Evolutionary conservation across 1,284 basidiomycete species (phyloP).

Genomic region (Wolfiporia cocos): DNA sequence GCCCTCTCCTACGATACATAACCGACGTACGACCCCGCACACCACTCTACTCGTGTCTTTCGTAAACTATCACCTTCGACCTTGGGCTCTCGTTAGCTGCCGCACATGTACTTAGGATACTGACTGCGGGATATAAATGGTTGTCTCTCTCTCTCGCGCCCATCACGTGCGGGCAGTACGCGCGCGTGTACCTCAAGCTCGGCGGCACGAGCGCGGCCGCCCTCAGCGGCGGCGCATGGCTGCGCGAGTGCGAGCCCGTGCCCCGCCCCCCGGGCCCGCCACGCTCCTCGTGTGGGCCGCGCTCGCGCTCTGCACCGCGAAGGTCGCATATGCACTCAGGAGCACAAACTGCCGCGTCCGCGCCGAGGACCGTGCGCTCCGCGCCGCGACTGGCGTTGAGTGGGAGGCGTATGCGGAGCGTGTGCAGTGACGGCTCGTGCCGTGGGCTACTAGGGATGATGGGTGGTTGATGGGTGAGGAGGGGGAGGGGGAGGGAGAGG

Average conservation of each 20-base stretch:
- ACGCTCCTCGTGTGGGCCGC: conserved; percentile 16
- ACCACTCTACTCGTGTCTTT: too few species aligned
- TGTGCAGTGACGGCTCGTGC: conserved; percentile 49
- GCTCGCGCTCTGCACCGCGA: conserved; percentile 20
- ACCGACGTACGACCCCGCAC: too few species aligned
- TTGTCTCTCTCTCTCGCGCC: too few species aligned
- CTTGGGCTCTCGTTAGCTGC: too few species aligned
- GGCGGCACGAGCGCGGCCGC: conserved; percentile 18
- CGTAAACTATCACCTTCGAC: too few species aligned
- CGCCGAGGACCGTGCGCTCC: conserved; percentile 48
- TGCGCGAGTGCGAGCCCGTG: conserved; percentile 20
- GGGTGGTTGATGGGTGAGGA: too few species aligned
- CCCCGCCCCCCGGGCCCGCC: conserved; percentile 5
- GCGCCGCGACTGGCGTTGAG: conserved; percentile 39
- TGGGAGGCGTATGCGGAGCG: conserved; percentile 48
- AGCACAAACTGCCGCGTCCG: conserved; percentile 20
- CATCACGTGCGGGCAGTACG: too few species aligned
- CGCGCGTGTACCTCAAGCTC: conserved; percentile 22
- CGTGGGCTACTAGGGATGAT: too few species aligned
- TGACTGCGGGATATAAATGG: too few species aligned
- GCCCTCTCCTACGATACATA: too few species aligned
- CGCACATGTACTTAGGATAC: too few species aligned
- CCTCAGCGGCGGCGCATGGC: conserved; percentile 20
- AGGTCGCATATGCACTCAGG: conserved; percentile 20
- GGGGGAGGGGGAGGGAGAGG: too few species aligned